Base-by-base conservation (phyloP, 768 basidiomycete species). In the Aureoboletus auriporus region DNA sequence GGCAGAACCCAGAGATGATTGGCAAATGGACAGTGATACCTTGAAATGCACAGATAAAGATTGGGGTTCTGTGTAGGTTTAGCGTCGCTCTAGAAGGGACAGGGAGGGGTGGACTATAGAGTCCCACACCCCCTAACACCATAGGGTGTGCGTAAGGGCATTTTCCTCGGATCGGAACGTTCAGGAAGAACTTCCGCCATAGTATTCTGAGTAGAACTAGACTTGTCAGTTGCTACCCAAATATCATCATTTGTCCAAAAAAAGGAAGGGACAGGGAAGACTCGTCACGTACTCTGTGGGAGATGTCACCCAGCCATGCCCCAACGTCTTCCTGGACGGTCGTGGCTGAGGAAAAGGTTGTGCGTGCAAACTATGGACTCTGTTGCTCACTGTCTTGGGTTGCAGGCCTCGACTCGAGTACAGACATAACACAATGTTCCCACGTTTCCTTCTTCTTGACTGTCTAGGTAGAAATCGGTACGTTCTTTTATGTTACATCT, bases 11-110 rank as follows among this genome's bases (percentile, higher is more conserved):
- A 36, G 30, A 7, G 11, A 31, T 3, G 6, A 23, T 33, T 20
- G 42, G 17, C 28, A 47, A n/a, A 34, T 41, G 38, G 20, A 39
- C 11, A 33, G 9, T 9, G 29, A 29, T 64, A 83, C 84, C 75
- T 56, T 76, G 66, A 31, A 85, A 69, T 4, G 75, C 83, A 56
- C 89, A 91, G 47, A 91, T 89, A 62, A 79, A 88, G n/a, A 91
- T 85, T 1, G 86, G 81, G 2, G 87, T 89, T 53, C 89, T 90
- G 49, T 20, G 42, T 41, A 42, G 29, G 27, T 16, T 51, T 10
- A 58, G 51, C 27, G 37, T 53, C 14, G 42, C 36, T 34, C 27
- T 29, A 42, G 28, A 13, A 23, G 47, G 20, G 13, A n/a, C 8
- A 31, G 16, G 5, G 41, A 31, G n/a, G n/a, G n/a, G n/a, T n/a